Percentiles rank a stretch among this genome's conserved stretches.
Evolutionary conservation across 208 protist genomes (phyloP).

Genomic region (Acanthamoeba culbertsoni): DNA sequence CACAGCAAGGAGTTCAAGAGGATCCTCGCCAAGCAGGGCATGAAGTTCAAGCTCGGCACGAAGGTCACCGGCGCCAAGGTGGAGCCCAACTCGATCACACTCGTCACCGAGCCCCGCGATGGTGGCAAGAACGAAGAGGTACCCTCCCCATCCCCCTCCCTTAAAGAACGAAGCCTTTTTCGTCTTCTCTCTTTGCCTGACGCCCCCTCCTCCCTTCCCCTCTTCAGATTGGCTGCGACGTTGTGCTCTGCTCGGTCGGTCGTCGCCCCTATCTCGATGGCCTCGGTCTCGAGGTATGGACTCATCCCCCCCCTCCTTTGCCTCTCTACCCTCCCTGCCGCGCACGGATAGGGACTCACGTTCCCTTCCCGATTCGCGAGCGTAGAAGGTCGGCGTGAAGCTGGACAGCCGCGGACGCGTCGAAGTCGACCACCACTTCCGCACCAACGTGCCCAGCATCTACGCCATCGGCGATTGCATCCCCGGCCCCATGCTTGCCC

Average conservation of each 20-base stretch:
- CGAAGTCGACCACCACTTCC: conserved; percentile 92
- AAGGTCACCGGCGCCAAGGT: conserved; percentile 81
- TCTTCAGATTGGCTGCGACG: conserved; percentile 83
- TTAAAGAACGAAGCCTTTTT: background rate
- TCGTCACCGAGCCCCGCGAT: conserved; percentile 90
- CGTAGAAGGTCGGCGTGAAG: conserved; percentile 89
- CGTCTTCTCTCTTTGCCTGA: background rate
- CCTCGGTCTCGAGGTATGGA: conserved; percentile 89
- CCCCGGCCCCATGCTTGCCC: conserved; percentile 98
- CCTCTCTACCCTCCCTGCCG: background rate
- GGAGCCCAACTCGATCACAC: conserved; percentile 78
- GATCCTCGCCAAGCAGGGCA: conserved; percentile 81
- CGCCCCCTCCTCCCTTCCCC: background rate
- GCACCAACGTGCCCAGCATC: conserved; percentile 93
- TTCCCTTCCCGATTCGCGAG: background rate
- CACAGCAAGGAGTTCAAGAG: conserved; percentile 32
- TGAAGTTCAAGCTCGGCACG: conserved; percentile 86
- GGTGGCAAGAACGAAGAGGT: conserved; percentile 78
- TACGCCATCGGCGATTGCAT: conserved; percentile 99
- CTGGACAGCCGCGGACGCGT: conserved; percentile 90
- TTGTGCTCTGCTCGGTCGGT: conserved; percentile 96
- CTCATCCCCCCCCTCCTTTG: background rate
- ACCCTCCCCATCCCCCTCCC: background rate
- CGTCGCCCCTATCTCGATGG: conserved; percentile 93
- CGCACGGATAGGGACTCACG: background rate